Evolutionary conservation across 768 basidiomycete species (phyloP).

Genomic region (Amanita pseudoporphyria): DNA sequence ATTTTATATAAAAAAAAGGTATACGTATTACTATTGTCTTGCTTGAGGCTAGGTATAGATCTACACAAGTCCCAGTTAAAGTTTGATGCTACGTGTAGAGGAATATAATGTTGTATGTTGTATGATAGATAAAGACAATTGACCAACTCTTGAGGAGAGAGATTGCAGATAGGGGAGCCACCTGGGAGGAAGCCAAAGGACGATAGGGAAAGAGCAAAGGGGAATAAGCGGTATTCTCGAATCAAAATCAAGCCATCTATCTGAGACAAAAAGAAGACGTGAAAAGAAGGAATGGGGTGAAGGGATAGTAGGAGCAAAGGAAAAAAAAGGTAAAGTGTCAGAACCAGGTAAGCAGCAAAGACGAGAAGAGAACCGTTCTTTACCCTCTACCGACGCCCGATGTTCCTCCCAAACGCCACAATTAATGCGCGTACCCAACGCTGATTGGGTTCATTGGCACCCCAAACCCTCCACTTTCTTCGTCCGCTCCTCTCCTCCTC

Average conservation of each 20-base stretch:
- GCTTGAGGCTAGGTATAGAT: too few relatives aligned
- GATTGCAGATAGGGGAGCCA: background rate
- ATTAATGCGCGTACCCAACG: conserved; percentile 26
- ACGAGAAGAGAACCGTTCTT: background rate
- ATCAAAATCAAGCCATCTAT: background rate
- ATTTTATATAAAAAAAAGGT: too few relatives aligned
- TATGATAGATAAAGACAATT: too few relatives aligned
- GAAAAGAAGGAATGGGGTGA: background rate
- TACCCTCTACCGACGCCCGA: background rate
- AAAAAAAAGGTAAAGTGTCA: background rate
- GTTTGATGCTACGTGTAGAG: too few relatives aligned
- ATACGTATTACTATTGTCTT: too few relatives aligned
- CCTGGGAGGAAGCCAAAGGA: background rate
- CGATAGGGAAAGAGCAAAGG: background rate
- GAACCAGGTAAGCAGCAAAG: background rate
- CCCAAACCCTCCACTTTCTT: conserved; percentile 20
- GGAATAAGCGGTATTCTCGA: background rate
- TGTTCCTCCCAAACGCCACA: background rate
- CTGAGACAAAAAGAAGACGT: background rate
- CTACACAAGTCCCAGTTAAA: too few relatives aligned
- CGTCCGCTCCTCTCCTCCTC: conserved; percentile 18
- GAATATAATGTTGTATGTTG: too few relatives aligned
- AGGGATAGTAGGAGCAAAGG: background rate
- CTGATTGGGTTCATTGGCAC: conserved; percentile 16
- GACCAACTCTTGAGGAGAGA: too few relatives aligned